These are phyloP conservation scores for Petasospora rhodanensis DNA, from an alignment of 1,139 yeast species.

Conservation along the genomic window DNA sequence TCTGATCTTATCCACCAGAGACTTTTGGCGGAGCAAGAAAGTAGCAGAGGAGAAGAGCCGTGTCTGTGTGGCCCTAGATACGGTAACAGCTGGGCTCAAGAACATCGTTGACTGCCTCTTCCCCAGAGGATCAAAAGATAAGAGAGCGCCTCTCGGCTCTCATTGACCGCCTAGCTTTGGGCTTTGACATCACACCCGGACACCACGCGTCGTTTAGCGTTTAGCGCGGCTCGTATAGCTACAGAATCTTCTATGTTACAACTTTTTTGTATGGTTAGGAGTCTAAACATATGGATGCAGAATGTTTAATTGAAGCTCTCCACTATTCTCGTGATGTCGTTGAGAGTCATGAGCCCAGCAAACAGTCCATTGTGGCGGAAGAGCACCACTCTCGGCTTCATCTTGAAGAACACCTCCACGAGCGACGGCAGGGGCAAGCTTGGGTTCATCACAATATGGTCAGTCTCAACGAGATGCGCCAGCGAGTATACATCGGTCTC, in stretches of 20 bases:
- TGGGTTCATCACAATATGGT: constrained; percentile 15
- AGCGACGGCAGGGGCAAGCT: constrained; percentile 21
- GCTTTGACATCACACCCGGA: neutral
- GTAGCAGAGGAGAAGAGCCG: constrained; percentile 1
- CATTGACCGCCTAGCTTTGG: neutral
- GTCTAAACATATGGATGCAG: too few species aligned
- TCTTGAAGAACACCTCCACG: constrained; percentile 22
- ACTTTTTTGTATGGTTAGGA: too few species aligned
- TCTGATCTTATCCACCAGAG: constrained; percentile 14
- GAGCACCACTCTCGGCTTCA: constrained; percentile 23
- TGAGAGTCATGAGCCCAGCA: constrained; percentile 21
- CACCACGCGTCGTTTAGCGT: too few species aligned
- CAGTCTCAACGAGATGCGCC: constrained; percentile 16
- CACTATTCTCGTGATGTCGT: constrained; percentile 13
- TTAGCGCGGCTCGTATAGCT: too few species aligned
- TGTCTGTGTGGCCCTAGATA: neutral
- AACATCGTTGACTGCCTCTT: too few species aligned
- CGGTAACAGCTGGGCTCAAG: neutral
- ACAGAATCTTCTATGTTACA: too few species aligned
- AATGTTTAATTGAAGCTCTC: too few species aligned
- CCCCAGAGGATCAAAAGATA: too few species aligned
- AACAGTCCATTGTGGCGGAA: constrained; percentile 19
- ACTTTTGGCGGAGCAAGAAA: constrained; percentile 4
- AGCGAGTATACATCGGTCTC: constrained; percentile 6
- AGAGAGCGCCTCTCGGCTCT: constrained; percentile 1